A percentile compares a stretch with the other conserved stretches of the same genome.
Conservation (phyloP, 441 rosid genomes). For the Jatropha multifida region DNA sequence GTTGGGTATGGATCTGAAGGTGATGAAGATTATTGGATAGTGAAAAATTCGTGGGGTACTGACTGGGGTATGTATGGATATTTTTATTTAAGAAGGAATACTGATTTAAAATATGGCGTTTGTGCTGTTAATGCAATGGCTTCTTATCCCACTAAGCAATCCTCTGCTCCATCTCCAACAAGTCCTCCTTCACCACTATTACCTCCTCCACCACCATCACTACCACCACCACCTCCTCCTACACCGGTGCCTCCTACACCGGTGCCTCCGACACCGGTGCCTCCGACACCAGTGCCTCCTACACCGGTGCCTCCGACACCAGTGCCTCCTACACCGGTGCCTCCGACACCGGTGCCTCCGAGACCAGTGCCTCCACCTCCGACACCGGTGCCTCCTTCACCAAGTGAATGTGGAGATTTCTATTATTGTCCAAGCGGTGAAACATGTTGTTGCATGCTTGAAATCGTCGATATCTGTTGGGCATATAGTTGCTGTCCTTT, state of each 20-base stretch:
- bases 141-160: slow-evolving; percentile 68
- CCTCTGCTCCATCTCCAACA: slow-evolving; percentile 49
- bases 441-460: slow-evolving; percentile 62
- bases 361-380: slow-evolving; percentile 48
- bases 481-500: slow-evolving; percentile 62
- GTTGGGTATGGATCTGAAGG: slow-evolving; percentile 72
- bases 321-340: too few relatives aligned
- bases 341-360: slow-evolving; percentile 28
- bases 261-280: slow-evolving; percentile 28
- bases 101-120: slow-evolving; percentile 42
- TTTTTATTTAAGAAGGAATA: slow-evolving; percentile 47
- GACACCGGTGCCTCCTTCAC: slow-evolving; percentile 57
- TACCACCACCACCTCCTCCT: slow-evolving; percentile 25
- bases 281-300: slow-evolving; percentile 56
- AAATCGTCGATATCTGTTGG: slow-evolving; percentile 42
- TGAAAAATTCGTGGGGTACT: slow-evolving; percentile 83
- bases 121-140: slow-evolving; percentile 78
- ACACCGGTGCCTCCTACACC: slow-evolving; percentile 34
- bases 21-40: slow-evolving; percentile 73
- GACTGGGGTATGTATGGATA: slow-evolving; percentile 73
- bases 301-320: slow-evolving; percentile 26
- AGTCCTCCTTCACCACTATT: slow-evolving; percentile 44
- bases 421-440: slow-evolving; percentile 52
- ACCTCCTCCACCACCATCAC: slow-evolving; percentile 31
- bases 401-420: slow-evolving; percentile 57